Conservation (phyloP, 306 rosid species). For the Casuarina glauca region DNA sequence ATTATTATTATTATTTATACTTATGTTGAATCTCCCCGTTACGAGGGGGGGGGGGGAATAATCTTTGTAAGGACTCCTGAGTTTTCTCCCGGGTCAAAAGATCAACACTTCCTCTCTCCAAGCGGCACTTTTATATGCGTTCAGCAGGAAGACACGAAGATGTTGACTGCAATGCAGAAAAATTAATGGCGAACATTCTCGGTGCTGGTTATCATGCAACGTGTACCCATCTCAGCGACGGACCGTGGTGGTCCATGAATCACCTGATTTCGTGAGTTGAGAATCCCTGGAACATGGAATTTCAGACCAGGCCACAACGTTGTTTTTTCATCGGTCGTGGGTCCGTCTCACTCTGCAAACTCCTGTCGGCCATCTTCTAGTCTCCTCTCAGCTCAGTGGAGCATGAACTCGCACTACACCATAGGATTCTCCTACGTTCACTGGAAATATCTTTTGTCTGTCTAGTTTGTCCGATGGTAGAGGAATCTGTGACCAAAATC, state of each 20-base stretch:
- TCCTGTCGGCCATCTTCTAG: constrained; percentile 54
- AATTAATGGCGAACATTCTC: not conserved
- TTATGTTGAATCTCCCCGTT: no score
- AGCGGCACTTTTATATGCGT: no score
- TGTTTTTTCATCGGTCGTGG: not conserved
- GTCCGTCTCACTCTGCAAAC: constrained; percentile 28
- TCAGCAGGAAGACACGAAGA: no score
- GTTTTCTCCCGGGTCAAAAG: no score
- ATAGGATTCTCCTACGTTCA: no score
- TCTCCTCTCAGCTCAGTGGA: not conserved
- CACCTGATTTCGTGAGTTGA: constrained; percentile 22
- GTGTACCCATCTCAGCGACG: constrained; percentile 23
- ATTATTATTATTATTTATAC: no score
- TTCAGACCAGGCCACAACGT: constrained; percentile 14
- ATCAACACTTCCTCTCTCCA: no score
- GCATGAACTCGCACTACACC: not conserved
- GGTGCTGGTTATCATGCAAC: constrained; percentile 27
- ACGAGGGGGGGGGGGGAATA: no score
- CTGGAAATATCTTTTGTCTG: no score
- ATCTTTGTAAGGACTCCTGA: no score
- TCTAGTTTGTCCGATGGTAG: no score
- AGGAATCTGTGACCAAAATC: no score
- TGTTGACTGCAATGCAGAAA: not conserved
- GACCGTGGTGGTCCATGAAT: constrained; percentile 26
- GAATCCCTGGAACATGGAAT: constrained; percentile 16